Base-by-base conservation (phyloP, 148 eudicot species). In the Chenopodium album region DNA sequence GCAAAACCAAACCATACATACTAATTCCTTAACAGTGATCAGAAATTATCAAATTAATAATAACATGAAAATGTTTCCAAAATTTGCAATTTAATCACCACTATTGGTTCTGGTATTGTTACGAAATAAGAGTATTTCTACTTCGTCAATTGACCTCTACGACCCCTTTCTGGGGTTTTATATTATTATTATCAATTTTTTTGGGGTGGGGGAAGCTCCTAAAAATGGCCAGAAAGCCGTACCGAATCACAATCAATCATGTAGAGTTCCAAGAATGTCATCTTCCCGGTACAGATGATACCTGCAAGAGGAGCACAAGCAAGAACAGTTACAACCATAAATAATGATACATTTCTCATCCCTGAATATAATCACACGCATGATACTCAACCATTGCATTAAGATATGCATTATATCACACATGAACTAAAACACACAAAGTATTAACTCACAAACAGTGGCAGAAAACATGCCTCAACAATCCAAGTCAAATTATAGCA, bases 251-350 rank as follows among this genome's bases (percentile, higher is more conserved):
- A 73, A 77, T 91, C 82, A 91, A 52, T 88, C 89, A 54, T 92
- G 91, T 47, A 92, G 85, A 34, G 89, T 92, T 73, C 94, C 94
- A 81, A 92, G 82, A 19, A 92, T 88, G 79, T 92, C 92, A 9
- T 92, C 91, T 69, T 92, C 94, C 65, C 90, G 80, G 64, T 87
- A 90, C 75, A 92, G 88, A 84, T 90, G 92, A 82, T 80, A 92
- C 86, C 92, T 91, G 89, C 83, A 64, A 4, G 19, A 23, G 14
- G 4, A 54, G 13, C 1, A 6, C 14, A 48, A 5, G 62, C 26
- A 46, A 77, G 20, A 77, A 3, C 14, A 17, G 60, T 56, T 56
- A 56, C 62, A 13, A 56, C 17, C 62, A 17, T 50, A 13, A 50
- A 56, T 12, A 37, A 83, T 47, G 23, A 34, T 26, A 64, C 17